Conservation (phyloP, 1,284 basidiomycete genomes). For the Somion occarium region DNA sequence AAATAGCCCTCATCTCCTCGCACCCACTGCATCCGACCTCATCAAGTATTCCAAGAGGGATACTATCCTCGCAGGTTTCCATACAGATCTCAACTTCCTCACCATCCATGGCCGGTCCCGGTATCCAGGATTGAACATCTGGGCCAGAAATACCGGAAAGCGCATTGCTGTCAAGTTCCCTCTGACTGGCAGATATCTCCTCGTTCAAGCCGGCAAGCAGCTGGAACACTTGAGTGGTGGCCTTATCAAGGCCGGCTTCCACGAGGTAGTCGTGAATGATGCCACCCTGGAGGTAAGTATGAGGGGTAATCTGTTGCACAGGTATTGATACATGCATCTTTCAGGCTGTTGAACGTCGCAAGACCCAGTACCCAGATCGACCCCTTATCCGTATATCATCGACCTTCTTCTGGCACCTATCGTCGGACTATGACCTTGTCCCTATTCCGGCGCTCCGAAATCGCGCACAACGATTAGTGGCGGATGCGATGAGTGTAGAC, state of each 20-base stretch:
- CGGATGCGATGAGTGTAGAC: slow-evolving; percentile 33
- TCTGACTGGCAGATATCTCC: slow-evolving; percentile 61
- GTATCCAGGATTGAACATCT: slow-evolving; percentile 82
- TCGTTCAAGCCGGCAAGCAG: slow-evolving; percentile 90
- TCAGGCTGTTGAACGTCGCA: slow-evolving; percentile 65
- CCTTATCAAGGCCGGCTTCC: slow-evolving; percentile 86
- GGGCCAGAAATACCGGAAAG: slow-evolving; percentile 89
- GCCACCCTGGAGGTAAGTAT: slow-evolving; percentile 62
- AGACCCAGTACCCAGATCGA: slow-evolving; percentile 56
- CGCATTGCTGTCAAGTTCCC: slow-evolving; percentile 82
- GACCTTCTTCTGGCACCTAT: slow-evolving; percentile 93
- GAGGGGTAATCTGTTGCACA: not conserved
- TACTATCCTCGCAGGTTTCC: slow-evolving; percentile 88
- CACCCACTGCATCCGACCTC: slow-evolving; percentile 88
- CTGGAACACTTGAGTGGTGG: slow-evolving; percentile 87
- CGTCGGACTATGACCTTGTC: slow-evolving; percentile 72
- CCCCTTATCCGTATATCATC: slow-evolving; percentile 89
- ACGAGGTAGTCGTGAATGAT: slow-evolving; percentile 87
- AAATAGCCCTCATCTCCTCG: slow-evolving; percentile 77
- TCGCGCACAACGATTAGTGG: slow-evolving; percentile 38
- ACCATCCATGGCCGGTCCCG: slow-evolving; percentile 90
- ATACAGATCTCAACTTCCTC: slow-evolving; percentile 79
- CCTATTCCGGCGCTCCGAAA: slow-evolving; percentile 56
- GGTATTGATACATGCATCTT: too few relatives aligned
- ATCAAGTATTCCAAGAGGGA: slow-evolving; percentile 70